These are phyloP conservation scores for Nicotiana otophora DNA, from an alignment of 257 asterid genomes.

Conservation along the genomic window DNA sequence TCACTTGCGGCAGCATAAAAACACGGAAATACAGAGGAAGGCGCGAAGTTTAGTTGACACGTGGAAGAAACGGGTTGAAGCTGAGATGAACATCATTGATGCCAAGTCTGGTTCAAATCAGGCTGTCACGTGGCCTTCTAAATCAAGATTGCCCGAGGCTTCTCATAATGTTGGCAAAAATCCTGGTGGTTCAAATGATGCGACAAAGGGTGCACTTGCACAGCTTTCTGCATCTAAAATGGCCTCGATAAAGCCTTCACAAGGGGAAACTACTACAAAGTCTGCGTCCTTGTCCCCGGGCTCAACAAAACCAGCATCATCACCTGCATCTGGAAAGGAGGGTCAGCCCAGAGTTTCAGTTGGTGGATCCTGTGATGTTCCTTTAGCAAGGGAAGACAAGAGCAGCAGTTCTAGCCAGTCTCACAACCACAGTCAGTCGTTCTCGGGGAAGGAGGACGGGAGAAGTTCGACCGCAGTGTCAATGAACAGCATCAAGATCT, in stretches of 20 bases:
- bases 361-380: constrained; percentile 45
- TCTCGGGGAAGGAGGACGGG: constrained; percentile 55
- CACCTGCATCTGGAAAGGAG: constrained; percentile 58
- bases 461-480: constrained; percentile 51
- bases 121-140: constrained; percentile 54
- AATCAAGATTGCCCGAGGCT: constrained; percentile 63
- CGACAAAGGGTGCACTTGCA: constrained; percentile 48
- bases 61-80: constrained; percentile 97
- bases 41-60: constrained; percentile 86
- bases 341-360: constrained; percentile 34
- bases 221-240: constrained; percentile 52
- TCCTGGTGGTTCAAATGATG: constrained; percentile 52
- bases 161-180: constrained; percentile 48
- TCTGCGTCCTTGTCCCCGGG: constrained; percentile 67
- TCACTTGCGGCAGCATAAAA: constrained; percentile 76
- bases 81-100: constrained; percentile 73
- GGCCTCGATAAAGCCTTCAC: constrained; percentile 42
- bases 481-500: constrained; percentile 39
- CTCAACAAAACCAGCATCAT: constrained; percentile 37
- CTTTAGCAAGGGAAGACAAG: constrained; percentile 58
- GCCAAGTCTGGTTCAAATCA: constrained; percentile 53
- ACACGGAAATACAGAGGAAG: constrained; percentile 70
- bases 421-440: constrained; percentile 46
- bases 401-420: constrained; percentile 80
- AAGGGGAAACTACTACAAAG: constrained; percentile 55